phyloP scores from a whole-genome alignment of 202 grass and related monocot genomes.

The Sporobolus alterniflorus region DNA sequence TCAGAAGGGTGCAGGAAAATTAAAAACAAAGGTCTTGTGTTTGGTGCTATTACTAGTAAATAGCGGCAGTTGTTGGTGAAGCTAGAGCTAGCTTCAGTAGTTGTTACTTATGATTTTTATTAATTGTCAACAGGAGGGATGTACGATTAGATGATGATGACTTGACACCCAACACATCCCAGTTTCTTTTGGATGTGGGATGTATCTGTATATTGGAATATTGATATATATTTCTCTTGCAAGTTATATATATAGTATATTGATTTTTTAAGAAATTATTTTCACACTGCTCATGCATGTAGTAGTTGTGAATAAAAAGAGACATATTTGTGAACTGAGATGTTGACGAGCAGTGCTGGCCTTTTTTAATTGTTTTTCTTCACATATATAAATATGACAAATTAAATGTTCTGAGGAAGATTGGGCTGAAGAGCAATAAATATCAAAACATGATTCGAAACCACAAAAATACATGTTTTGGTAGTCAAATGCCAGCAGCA shows the following conservation, averaged over 20 bases:
- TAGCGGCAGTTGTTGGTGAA: slow-evolving; percentile 3
- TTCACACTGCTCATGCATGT: background rate
- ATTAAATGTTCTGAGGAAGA: background rate
- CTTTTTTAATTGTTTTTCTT: background rate
- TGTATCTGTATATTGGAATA: background rate
- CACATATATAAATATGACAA: background rate
- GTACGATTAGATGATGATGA: slow-evolving; percentile 33
- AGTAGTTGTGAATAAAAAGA: background rate
- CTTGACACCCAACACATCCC: slow-evolving; percentile 19
- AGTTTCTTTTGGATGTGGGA: slow-evolving; percentile 42
- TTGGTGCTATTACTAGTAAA: slow-evolving; percentile 22
- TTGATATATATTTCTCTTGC: background rate
- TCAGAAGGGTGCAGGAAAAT: background rate
- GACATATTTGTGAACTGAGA: background rate
- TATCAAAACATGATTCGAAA: background rate
- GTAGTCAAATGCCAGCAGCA: background rate
- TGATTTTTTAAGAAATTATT: slow-evolving; percentile 2
- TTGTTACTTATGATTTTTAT: slow-evolving; percentile 29
- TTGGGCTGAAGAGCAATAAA: background rate
- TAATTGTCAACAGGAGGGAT: slow-evolving; percentile 23
- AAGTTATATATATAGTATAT: slow-evolving; percentile 23
- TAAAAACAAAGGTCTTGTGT: background rate
- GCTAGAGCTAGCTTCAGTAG: slow-evolving; percentile 20
- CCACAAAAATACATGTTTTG: background rate
- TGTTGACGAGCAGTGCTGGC: background rate